Conservation (phyloP, 2,329 filamentous ascomycete species). For the Magnaporthiopsis incrustans region DNA sequence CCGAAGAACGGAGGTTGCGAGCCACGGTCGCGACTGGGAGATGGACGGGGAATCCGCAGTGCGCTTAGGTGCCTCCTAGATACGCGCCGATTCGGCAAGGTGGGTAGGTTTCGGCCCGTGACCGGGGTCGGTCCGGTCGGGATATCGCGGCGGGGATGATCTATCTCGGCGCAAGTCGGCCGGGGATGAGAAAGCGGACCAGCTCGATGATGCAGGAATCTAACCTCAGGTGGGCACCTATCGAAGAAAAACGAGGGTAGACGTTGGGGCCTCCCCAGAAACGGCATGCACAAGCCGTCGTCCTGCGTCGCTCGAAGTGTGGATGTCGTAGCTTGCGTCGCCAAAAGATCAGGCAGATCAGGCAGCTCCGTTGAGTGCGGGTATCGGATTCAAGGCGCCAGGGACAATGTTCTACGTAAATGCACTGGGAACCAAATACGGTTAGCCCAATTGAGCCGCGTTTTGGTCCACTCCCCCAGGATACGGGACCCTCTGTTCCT, state of each 20-base stretch:
- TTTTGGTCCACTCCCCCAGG: background rate
- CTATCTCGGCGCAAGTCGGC: background rate
- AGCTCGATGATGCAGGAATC: too few species aligned
- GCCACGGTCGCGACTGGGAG: background rate
- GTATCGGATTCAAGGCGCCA: too few species aligned
- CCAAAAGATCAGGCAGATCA: too few species aligned
- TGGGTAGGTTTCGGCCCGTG: too few species aligned
- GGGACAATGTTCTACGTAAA: background rate
- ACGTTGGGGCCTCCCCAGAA: too few species aligned
- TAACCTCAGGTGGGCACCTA: too few species aligned
- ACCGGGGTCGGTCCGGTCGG: too few species aligned
- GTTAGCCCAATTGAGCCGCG: background rate
- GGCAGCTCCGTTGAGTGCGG: background rate
- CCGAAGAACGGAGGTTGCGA: background rate
- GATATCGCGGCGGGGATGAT: background rate
- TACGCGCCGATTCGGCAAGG: too few species aligned
- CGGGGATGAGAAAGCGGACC: background rate
- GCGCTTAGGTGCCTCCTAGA: too few species aligned
- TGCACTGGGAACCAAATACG: background rate
- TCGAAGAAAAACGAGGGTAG: too few species aligned
- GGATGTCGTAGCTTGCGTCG: background rate
- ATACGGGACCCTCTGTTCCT: too few species aligned
- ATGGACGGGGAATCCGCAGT: background rate
- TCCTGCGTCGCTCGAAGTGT: background rate
- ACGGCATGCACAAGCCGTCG: background rate